Percentiles rank a stretch among this genome's conserved stretches.
These are phyloP conservation scores for Aspergillus hortae DNA, from an alignment of 2,329 filamentous ascomycete genomes.

Conservation along the genomic window DNA sequence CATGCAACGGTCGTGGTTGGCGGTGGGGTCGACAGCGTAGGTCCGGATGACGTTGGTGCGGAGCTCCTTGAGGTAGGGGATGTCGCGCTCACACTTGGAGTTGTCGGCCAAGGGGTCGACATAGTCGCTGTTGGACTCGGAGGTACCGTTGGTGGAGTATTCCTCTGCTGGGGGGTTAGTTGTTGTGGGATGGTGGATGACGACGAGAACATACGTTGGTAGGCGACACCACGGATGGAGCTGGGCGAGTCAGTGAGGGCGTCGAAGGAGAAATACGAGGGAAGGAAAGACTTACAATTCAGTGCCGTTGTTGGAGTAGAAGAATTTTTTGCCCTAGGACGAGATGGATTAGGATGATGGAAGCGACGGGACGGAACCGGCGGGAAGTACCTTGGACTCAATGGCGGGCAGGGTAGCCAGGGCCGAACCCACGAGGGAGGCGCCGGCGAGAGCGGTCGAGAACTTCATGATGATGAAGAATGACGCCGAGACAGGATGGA, in stretches of 20 bases:
- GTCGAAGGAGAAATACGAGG: background rate
- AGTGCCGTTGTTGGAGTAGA: conserved; percentile 76
- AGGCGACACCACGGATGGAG: conserved; percentile 90
- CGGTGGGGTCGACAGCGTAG: conserved; percentile 80
- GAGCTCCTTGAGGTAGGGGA: conserved; percentile 74
- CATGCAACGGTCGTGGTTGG: conserved; percentile 84
- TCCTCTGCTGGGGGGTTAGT: conserved; percentile 40
- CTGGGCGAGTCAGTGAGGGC: conserved; percentile 29
- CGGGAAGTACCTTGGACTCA: conserved; percentile 58
- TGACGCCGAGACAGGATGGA: background rate
- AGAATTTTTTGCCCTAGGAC: conserved; percentile 73
- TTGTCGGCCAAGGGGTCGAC: conserved; percentile 77
- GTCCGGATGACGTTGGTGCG: conserved; percentile 92
- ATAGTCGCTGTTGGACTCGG: conserved; percentile 52
- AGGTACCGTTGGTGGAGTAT: conserved; percentile 47
- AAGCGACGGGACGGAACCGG: background rate
- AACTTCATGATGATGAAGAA: conserved; percentile 50
- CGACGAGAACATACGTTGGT: conserved; percentile 60
- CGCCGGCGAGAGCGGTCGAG: conserved; percentile 48
- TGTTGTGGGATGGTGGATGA: background rate
- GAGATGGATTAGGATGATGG: background rate
- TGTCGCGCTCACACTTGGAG: conserved; percentile 73
- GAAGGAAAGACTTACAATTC: conserved; percentile 55
- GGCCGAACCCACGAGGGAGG: conserved; percentile 50
- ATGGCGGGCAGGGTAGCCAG: conserved; percentile 55